phyloP scores from a whole-genome alignment of 169 alveolate species.

The Besnoitia besnoiti region DNA sequence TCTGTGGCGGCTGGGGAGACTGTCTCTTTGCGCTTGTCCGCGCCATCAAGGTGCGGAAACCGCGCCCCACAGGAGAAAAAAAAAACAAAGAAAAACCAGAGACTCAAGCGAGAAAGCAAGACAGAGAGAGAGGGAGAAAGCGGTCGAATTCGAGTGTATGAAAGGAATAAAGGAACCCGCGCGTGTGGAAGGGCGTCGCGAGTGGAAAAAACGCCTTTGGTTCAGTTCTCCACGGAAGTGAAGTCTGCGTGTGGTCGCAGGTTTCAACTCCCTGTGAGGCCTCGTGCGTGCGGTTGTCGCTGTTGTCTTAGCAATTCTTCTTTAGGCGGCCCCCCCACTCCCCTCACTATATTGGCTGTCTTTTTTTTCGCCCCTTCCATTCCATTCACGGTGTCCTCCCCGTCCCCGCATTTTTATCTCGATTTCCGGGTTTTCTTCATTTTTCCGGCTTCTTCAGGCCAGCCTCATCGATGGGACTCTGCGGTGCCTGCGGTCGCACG shows the following conservation, averaged over 20 bases:
- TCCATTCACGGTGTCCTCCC: background rate
- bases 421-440: too few relatives aligned
- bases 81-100: background rate
- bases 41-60: background rate
- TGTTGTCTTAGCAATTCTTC: too few relatives aligned
- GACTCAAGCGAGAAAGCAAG: background rate
- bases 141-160: background rate
- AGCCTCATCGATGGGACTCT: background rate
- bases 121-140: background rate
- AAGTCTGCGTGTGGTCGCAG: too few relatives aligned
- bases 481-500: slow-evolving; percentile 10
- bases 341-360: too few relatives aligned
- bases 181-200: background rate
- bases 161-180: background rate
- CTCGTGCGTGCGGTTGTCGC: too few relatives aligned
- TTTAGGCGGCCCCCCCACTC: too few relatives aligned
- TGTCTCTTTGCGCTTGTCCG: slow-evolving; percentile 5
- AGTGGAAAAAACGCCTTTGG: too few relatives aligned
- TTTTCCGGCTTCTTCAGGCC: background rate
- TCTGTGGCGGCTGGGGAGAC: background rate
- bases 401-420: background rate
- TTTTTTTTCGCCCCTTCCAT: background rate
- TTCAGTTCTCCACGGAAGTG: too few relatives aligned
- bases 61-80: too few relatives aligned
- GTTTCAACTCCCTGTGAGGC: too few relatives aligned